Percentiles rank a stretch among this genome's conserved stretches.
These are phyloP conservation scores for Xerocomus potaroensis DNA, from an alignment of 768 basidiomycete species.

Conservation along the genomic window DNA sequence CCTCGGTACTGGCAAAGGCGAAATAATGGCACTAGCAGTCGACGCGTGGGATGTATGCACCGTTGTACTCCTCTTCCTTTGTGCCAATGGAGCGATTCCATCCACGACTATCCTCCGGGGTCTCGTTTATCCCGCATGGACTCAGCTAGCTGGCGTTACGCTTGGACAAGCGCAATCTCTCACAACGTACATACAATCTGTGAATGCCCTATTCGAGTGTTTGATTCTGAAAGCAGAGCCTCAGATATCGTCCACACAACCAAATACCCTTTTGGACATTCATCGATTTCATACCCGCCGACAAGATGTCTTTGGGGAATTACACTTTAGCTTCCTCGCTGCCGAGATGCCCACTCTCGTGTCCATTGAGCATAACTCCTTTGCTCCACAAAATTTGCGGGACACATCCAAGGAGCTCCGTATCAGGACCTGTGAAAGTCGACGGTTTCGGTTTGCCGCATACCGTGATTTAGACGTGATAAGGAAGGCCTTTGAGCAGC, in stretches of 20 bases:
- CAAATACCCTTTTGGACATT: slow-evolving; percentile 55
- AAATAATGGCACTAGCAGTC: slow-evolving; percentile 52
- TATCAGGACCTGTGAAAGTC: slow-evolving; percentile 52
- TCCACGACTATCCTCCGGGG: slow-evolving; percentile 71
- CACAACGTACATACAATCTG: slow-evolving; percentile 53
- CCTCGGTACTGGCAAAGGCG: slow-evolving; percentile 58
- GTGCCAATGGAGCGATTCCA: slow-evolving; percentile 61
- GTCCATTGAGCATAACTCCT: slow-evolving; percentile 58
- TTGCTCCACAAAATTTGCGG: slow-evolving; percentile 49
- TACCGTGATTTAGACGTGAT: slow-evolving; percentile 73
- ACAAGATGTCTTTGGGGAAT: slow-evolving; percentile 60
- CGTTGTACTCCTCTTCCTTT: slow-evolving; percentile 58
- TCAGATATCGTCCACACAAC: slow-evolving; percentile 34
- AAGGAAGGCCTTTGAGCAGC: slow-evolving; percentile 62
- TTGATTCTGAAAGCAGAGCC: slow-evolving; percentile 55
- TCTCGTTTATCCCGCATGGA: slow-evolving; percentile 78
- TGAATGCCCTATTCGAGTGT: slow-evolving; percentile 57
- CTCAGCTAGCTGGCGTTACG: slow-evolving; percentile 42
- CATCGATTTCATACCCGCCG: slow-evolving; percentile 69
- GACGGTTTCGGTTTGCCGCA: slow-evolving; percentile 70
- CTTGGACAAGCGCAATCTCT: slow-evolving; percentile 38
- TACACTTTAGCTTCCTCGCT: slow-evolving; percentile 62
- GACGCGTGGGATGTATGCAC: slow-evolving; percentile 68
- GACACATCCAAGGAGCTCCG: slow-evolving; percentile 49
- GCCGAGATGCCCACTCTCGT: slow-evolving; percentile 66